Conservation (phyloP, 306 rosid genomes). For the Benincasa hispida region DNA sequence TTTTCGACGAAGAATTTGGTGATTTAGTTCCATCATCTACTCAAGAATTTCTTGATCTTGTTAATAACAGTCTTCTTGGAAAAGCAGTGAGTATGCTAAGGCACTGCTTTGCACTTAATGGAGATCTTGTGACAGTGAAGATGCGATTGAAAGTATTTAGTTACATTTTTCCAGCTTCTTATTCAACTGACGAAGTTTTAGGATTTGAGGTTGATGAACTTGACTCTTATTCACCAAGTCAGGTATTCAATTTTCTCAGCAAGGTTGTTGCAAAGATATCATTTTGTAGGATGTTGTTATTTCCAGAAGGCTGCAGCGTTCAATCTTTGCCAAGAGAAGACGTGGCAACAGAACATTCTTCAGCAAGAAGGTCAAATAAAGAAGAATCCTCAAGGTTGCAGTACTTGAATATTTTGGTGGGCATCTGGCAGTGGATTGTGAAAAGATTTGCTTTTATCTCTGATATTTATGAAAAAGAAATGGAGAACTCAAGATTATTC, state of each 20-base stretch:
- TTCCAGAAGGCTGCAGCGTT: conserved; percentile 17
- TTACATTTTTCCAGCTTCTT: conserved; percentile 30
- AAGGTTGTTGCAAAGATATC: conserved; percentile 54
- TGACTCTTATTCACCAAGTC: conserved; percentile 28
- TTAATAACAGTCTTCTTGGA: conserved; percentile 66
- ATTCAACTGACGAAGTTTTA: conserved; percentile 37
- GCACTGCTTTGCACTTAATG: conserved; percentile 41
- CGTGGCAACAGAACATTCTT: conserved; percentile 18
- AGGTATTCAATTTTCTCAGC: conserved; percentile 41
- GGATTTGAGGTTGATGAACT: conserved; percentile 35
- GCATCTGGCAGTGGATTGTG: conserved; percentile 55
- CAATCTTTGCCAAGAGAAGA: conserved; percentile 19
- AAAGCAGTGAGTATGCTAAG: conserved; percentile 52
- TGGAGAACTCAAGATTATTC: conserved; percentile 29
- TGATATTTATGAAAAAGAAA: conserved; percentile 25
- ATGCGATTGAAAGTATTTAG: conserved; percentile 45
- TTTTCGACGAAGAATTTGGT: conserved; percentile 57
- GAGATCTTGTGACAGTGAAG: conserved; percentile 37
- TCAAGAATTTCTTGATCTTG: conserved; percentile 41
- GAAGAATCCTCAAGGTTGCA: conserved; percentile 29
- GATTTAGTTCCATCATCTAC: conserved; percentile 46
- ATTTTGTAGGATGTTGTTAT: conserved; percentile 48
- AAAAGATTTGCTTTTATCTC: conserved; percentile 33
- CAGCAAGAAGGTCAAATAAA: conserved; percentile 19
- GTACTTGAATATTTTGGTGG: conserved; percentile 44